Evolutionary conservation across 306 rosid genomes (phyloP).

Genomic region (Prunus fruticosa): DNA sequence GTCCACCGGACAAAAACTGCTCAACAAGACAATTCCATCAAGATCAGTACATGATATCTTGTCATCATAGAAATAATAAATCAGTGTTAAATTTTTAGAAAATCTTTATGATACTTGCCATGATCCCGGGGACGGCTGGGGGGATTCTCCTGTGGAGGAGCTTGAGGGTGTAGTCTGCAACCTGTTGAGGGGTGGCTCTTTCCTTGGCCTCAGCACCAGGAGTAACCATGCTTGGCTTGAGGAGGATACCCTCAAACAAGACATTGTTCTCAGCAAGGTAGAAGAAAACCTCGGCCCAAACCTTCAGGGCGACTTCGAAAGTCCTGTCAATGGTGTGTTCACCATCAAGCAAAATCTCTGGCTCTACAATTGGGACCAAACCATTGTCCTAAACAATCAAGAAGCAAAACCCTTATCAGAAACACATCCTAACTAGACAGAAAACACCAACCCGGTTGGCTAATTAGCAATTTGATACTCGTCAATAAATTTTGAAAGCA

Average conservation of each 20-base stretch:
- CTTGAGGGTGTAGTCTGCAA: slow-evolving; percentile 81
- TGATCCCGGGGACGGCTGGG: slow-evolving; percentile 95
- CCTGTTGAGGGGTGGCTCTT: slow-evolving; percentile 64
- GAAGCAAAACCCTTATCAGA: neutral
- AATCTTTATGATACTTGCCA: slow-evolving; percentile 47
- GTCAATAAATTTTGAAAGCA: neutral
- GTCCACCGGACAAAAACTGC: slow-evolving; percentile 98
- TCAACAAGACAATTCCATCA: slow-evolving; percentile 6
- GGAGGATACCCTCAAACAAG: slow-evolving; percentile 84
- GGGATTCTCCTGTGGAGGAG: slow-evolving; percentile 88
- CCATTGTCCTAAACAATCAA: slow-evolving; percentile 52
- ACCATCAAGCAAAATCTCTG: slow-evolving; percentile 97
- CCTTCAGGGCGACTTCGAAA: slow-evolving; percentile 76
- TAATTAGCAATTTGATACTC: neutral
- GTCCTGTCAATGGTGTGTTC: slow-evolving; percentile 83
- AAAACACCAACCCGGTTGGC: neutral
- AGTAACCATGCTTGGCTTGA: slow-evolving; percentile 98
- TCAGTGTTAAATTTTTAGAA: neutral
- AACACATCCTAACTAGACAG: slow-evolving; percentile 8
- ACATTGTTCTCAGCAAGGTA: slow-evolving; percentile 93
- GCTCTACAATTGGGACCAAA: slow-evolving; percentile 94
- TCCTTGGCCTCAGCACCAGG: slow-evolving; percentile 91
- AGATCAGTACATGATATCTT: slow-evolving; percentile 1
- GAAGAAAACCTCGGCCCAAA: slow-evolving; percentile 96
- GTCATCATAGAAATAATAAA: neutral